Conservation (phyloP, 306 rosid genomes). For the Cicer yamashitae region DNA sequence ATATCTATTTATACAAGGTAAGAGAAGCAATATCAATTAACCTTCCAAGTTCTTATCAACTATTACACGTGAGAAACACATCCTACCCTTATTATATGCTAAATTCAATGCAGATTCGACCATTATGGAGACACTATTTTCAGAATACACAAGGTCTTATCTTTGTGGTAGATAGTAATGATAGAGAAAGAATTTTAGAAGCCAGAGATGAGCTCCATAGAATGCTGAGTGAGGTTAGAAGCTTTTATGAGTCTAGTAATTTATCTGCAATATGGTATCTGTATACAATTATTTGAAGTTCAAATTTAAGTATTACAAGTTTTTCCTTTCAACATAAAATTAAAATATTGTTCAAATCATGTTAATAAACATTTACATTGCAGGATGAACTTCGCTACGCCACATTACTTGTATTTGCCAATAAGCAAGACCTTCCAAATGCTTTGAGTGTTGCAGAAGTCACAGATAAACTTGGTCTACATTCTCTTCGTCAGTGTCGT, state of each 20-base stretch:
- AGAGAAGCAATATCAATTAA: neutral
- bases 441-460: slow-evolving; percentile 80
- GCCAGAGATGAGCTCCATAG: slow-evolving; percentile 68
- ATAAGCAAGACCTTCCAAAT: slow-evolving; percentile 60
- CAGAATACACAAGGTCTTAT: slow-evolving; percentile 88
- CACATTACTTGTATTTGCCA: slow-evolving; percentile 50
- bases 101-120: slow-evolving; percentile 67
- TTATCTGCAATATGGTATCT: neutral
- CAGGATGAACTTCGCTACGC: slow-evolving; percentile 79
- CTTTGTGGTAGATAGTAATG: slow-evolving; percentile 87
- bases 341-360: neutral
- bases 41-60: neutral
- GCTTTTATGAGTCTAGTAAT: neutral
- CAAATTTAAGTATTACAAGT: neutral
- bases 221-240: slow-evolving; percentile 84
- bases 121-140: slow-evolving; percentile 93
- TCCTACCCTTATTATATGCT: neutral
- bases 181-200: slow-evolving; percentile 80
- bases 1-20: neutral
- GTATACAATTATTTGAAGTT: neutral
- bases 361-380: slow-evolving; percentile 16
- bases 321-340: neutral
- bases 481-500: slow-evolving; percentile 81
- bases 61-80: neutral
- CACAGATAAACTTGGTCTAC: slow-evolving; percentile 83